These are phyloP conservation scores for Nicotiana obtusifolia DNA, from an alignment of 257 asterid genomes.

Conservation along the genomic window DNA sequence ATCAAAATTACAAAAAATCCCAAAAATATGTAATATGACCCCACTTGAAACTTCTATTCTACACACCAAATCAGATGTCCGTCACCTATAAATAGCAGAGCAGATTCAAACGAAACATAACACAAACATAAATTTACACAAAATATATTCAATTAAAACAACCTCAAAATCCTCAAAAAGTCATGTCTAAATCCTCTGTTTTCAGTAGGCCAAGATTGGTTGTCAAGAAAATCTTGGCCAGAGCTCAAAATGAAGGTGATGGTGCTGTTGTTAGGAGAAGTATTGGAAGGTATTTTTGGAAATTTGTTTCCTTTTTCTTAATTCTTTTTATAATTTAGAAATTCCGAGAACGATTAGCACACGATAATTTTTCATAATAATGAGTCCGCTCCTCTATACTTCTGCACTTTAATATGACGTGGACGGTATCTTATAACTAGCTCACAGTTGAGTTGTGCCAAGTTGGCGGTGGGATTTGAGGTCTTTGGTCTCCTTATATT, in stretches of 20 bases:
- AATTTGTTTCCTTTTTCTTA: neutral
- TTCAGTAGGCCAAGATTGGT: constrained; percentile 66
- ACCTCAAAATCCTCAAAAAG: neutral
- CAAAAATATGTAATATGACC: neutral
- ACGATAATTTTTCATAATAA: no score
- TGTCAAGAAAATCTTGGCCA: constrained; percentile 56
- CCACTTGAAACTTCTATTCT: neutral
- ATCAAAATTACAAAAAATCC: neutral
- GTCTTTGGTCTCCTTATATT: no score
- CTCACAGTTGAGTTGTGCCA: no score
- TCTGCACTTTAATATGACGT: no score
- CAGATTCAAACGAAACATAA: neutral
- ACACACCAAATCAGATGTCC: neutral
- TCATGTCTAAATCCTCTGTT: constrained; percentile 8
- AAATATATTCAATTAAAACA: neutral
- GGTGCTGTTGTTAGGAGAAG: constrained; percentile 85
- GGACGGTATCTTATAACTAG: no score
- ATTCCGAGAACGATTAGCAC: no score
- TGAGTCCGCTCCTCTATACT: no score
- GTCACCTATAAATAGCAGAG: neutral
- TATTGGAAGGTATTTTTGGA: constrained; percentile 61
- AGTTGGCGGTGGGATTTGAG: no score
- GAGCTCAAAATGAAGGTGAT: constrained; percentile 64
- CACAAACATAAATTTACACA: neutral
- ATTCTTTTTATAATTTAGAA: neutral